These are phyloP conservation scores for Alternaria triticimaculans DNA, from an alignment of 2,329 filamentous ascomycete species.

Conservation along the genomic window DNA sequence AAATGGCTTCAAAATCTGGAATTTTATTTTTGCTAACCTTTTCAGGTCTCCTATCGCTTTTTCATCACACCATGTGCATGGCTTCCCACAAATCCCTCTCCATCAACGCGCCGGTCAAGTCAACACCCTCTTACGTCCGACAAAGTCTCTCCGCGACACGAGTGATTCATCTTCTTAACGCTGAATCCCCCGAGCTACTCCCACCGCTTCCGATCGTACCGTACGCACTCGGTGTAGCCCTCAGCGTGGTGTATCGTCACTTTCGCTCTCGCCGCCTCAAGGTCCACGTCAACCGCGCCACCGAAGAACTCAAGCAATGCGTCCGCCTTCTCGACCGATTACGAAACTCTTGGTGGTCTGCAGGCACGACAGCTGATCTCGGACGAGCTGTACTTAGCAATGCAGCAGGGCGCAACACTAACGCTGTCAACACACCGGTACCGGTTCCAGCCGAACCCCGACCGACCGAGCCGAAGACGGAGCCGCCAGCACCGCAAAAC, in stretches of 20 bases:
- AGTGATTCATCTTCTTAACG: conserved; percentile 59
- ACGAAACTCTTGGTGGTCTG: conserved; percentile 54
- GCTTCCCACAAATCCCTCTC: conserved; percentile 60
- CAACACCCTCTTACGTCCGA: conserved; percentile 59
- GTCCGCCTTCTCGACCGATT: conserved; percentile 53
- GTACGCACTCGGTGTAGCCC: conserved; percentile 62
- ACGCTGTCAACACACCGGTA: conserved; percentile 43
- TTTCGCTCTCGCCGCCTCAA: conserved; percentile 60
- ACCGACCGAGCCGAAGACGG: conserved; percentile 26
- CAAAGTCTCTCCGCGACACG: conserved; percentile 63
- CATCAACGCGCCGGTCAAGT: conserved; percentile 53
- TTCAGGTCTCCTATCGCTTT: conserved; percentile 60
- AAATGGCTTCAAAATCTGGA: conserved; percentile 5
- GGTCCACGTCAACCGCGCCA: conserved; percentile 56
- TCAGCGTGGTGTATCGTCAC: conserved; percentile 64
- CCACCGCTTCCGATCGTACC: conserved; percentile 63
- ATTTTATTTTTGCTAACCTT: conserved; percentile 19
- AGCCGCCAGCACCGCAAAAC: conserved; percentile 25
- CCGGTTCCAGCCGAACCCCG: conserved; percentile 27
- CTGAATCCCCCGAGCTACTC: conserved; percentile 54
- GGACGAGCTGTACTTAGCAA: conserved; percentile 49
- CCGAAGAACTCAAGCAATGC: conserved; percentile 54
- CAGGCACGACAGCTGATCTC: conserved; percentile 55
- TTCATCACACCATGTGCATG: conserved; percentile 64
- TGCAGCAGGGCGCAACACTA: conserved; percentile 46